A percentile compares a stretch with the other conserved stretches of the same genome.
Conservation (phyloP, 768 basidiomycete genomes). For the Nevesoporus exiguus region DNA sequence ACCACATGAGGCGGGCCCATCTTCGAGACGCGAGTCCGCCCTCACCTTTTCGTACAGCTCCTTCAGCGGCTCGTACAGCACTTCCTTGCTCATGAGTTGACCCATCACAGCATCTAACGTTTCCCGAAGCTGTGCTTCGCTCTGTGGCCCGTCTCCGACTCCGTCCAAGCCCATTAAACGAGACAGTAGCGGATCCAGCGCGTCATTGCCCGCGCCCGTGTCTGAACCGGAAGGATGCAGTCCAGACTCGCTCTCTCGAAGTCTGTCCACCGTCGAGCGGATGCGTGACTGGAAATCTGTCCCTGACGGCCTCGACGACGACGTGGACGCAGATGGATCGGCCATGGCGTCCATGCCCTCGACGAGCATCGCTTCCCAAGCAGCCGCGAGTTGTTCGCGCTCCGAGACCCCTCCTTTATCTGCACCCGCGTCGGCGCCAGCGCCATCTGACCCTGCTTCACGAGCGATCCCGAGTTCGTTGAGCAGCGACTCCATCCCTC, state of each 20-base stretch:
- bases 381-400: slow-evolving; percentile 47
- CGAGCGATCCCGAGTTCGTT: slow-evolving; percentile 12
- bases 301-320: slow-evolving; percentile 7
- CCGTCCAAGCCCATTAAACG: slow-evolving; percentile 35
- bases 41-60: slow-evolving; percentile 48
- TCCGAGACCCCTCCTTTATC: slow-evolving; percentile 14
- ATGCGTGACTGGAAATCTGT: slow-evolving; percentile 68
- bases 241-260: slow-evolving; percentile 60
- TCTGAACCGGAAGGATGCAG: slow-evolving; percentile 21
- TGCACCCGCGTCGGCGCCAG: slow-evolving; percentile 8
- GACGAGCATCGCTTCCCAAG: slow-evolving; percentile 71
- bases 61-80: slow-evolving; percentile 82
- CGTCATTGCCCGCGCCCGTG: slow-evolving; percentile 24
- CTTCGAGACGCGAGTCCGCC: neutral
- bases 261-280: slow-evolving; percentile 67
- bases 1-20: neutral
- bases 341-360: slow-evolving; percentile 49
- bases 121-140: slow-evolving; percentile 55
- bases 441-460: slow-evolving; percentile 16
- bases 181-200: slow-evolving; percentile 52
- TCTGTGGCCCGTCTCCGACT: slow-evolving; percentile 34
- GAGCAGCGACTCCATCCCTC: slow-evolving; percentile 45
- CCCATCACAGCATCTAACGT: slow-evolving; percentile 66
- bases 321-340: slow-evolving; percentile 4
- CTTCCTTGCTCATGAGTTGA: slow-evolving; percentile 30